A percentile compares a stretch with the other conserved stretches of the same genome.
These are phyloP conservation scores for Talaromyces sp. DNA, from an alignment of 2,329 filamentous ascomycete genomes.

Conservation along the genomic window DNA sequence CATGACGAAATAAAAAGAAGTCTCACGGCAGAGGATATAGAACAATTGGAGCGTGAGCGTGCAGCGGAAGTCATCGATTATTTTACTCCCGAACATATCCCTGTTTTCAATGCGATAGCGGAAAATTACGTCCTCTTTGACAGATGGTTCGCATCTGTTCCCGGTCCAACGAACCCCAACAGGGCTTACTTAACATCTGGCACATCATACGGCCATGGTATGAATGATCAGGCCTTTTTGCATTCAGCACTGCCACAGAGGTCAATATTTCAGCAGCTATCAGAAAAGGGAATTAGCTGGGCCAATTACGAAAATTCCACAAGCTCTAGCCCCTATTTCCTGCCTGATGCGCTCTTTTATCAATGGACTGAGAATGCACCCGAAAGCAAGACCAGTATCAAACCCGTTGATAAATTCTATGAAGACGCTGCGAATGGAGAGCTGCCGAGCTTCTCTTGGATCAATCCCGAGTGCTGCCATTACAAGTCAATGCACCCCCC, in stretches of 20 bases:
- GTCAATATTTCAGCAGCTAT: constrained; percentile 47
- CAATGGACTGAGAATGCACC: constrained; percentile 29
- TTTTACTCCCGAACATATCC: constrained; percentile 46
- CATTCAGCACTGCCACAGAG: constrained; percentile 40
- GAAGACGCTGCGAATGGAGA: constrained; percentile 48
- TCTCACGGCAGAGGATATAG: constrained; percentile 2
- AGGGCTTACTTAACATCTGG: constrained; percentile 44
- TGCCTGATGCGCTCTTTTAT: constrained; percentile 38
- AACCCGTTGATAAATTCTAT: constrained; percentile 48
- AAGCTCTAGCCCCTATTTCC: constrained; percentile 21
- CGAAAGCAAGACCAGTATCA: constrained; percentile 37
- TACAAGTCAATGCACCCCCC: constrained; percentile 54
- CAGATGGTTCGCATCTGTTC: constrained; percentile 46
- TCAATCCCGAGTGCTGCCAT: constrained; percentile 56
- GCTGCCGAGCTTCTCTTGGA: constrained; percentile 51
- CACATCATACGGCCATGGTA: constrained; percentile 44
- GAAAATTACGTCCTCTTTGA: constrained; percentile 51
- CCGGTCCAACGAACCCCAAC: constrained; percentile 45
- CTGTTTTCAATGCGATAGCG: constrained; percentile 44
- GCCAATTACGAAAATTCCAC: constrained; percentile 52
- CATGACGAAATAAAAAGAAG: neutral
- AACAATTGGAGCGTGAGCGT: constrained; percentile 38
- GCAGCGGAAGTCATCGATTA: constrained; percentile 50
- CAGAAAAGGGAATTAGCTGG: constrained; percentile 47
- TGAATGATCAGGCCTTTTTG: constrained; percentile 39